Evolutionary conservation across 257 asterid genomes (phyloP).

Genomic region (Henckelia pumila): DNA sequence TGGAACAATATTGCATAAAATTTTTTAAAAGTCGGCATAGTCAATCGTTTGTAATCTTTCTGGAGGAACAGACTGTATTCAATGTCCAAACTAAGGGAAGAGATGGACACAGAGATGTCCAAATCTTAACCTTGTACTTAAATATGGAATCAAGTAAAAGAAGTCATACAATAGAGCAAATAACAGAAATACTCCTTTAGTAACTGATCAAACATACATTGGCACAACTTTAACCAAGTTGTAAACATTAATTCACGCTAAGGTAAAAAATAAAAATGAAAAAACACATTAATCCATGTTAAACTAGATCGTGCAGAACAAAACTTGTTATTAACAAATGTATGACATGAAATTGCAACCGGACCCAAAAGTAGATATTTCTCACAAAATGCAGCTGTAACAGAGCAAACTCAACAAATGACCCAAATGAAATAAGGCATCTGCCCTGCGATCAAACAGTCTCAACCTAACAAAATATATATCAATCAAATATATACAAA

Average conservation of each 20-base stretch:
- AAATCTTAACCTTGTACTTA: not conserved
- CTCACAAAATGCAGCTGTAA: not conserved
- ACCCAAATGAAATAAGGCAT: not conserved
- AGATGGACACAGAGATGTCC: not conserved
- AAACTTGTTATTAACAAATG: not conserved
- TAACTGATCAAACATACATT: not conserved
- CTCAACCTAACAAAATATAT: not conserved
- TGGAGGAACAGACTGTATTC: not conserved
- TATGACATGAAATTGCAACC: not conserved
- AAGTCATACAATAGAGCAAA: not conserved
- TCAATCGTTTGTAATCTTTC: not conserved
- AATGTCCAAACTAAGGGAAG: not conserved
- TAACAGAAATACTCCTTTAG: not conserved
- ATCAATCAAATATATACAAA: no score
- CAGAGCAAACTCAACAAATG: not conserved
- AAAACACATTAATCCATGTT: not conserved
- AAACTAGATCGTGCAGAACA: not conserved
- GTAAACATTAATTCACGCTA: not conserved
- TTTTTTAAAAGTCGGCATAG: not conserved
- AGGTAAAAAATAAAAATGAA: not conserved
- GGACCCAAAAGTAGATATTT: not conserved
- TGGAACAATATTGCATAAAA: not conserved
- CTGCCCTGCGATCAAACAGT: not conserved
- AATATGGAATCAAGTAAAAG: not conserved
- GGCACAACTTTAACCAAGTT: not conserved